Base-by-base conservation (phyloP, 108 stramenopile genomes). In the Epithemia pelagica region DNA sequence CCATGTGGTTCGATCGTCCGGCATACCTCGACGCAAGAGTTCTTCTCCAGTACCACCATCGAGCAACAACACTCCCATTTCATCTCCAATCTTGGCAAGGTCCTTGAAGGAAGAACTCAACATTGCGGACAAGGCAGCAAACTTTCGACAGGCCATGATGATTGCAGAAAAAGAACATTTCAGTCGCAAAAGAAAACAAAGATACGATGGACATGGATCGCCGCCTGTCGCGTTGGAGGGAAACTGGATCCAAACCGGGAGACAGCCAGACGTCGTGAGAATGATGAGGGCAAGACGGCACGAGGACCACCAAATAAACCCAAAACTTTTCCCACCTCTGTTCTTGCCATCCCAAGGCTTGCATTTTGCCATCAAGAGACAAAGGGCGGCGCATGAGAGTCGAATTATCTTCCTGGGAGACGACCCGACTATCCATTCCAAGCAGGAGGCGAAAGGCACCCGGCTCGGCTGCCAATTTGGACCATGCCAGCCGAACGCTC, bases 41-140 rank as follows among this genome's bases (percentile, higher is more conserved):
- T 92, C 91, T 68, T 92, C 91, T 5, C 91, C 91, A 1, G 88
- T 92, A 7, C 91, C 91, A 26, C 91, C 87, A 57, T 89, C 91
- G 29, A 92, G 76, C 1, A 87, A 61, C 32, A 87, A 66, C 37
- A 46, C 56, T 3, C 26, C 56, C 5, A 21, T 3, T 57, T n/a
- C 56, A 18, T 57, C 56, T 27, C 5, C 22, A 57, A 26, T 26
- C 5, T 7, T 5, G 21, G 22, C 26, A 3, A 26, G 7, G 26
- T 7, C 56, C 56, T 57, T 26, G 22, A 26, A 26, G 56, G 56
- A 18, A 5, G 22, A 26, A 19, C 52, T 19, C 52, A 10, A 52
- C 52, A 18, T 52, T 10, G 10, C 10, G 52, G 19, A 52, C 18
- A 52, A 19, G 18, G 10, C 52, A 52, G 10, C 19, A 52, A 18